Base-by-base conservation (phyloP, 495 filamentous ascomycete species). In the Trichoderma parareesei region DNA sequence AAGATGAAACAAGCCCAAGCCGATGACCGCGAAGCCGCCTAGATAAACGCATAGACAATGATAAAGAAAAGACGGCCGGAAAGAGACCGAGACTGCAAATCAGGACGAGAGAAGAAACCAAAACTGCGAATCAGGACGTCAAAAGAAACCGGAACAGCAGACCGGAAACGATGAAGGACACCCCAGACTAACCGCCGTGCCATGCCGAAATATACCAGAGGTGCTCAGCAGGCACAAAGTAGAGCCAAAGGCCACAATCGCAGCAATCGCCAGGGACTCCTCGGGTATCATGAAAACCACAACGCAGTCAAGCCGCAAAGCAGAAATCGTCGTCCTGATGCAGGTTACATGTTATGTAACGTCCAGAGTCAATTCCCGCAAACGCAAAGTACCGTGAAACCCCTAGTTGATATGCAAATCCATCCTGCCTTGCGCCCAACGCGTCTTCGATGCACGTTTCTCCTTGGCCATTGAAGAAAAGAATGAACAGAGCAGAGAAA, bases 271-370 rank as follows among this genome's bases (percentile, higher is more conserved):
- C 53, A 20, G 37, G 35, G 53, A 57, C 53, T 57, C 53, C 53
- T 57, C 53, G 53, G 53, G 53, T 57, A 57, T 57, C 53, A 35
- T 38, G 53, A 57, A 57, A 57, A 57, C 49, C 49, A 57, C 5
- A 57, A 57, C 53, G 37, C 37, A 57, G 9, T 37, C 20, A 57
- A 49, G 53, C 18, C 53, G 27, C 53, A 57, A 57, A 57, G 53
- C 53, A 57, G 40, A 57, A 57, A 18, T n/a, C 20, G 35, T 57
- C 53, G 53, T 57, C 53, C 53, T 37, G 53, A 57, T 57, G 53
- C 20, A 57, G 18, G 53, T 57, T 57, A 57, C 53, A 57, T 57
- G 33, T 10, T 37, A 27, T 57, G 53, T 37, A 57, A 57, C 53
- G 37, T 57, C 53, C 53, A 57, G 53, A 57, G 20, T 57, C 53